Conservation (phyloP, 2,329 filamentous ascomycete genomes). For the Cytospora schulzeri region DNA sequence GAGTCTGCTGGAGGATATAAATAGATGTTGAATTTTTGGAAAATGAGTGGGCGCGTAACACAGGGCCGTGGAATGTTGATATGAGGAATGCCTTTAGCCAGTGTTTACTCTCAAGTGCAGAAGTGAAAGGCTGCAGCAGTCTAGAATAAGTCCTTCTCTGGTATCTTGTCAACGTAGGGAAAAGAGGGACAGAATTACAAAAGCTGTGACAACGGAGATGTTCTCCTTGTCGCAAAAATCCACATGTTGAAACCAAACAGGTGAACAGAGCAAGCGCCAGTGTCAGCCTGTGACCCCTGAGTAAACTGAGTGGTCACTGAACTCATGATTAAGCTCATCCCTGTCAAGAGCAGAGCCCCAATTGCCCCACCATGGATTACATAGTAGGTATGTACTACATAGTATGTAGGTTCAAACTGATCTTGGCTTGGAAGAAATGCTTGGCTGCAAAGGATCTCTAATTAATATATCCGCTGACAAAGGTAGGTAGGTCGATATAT, state of each 20-base stretch:
- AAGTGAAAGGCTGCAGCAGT: not conserved
- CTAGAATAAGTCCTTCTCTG: not conserved
- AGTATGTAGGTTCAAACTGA: too few relatives aligned
- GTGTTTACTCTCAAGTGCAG: not conserved
- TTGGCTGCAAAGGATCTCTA: too few relatives aligned
- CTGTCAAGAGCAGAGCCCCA: not conserved
- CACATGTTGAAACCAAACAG: constrained; percentile 27
- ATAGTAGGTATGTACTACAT: too few relatives aligned
- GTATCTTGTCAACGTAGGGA: not conserved
- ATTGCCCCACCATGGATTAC: too few relatives aligned
- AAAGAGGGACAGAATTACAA: constrained; percentile 2
- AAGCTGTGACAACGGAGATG: constrained; percentile 26
- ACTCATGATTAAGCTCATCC: constrained; percentile 13
- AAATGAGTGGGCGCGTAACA: too few relatives aligned
- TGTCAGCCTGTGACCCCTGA: constrained; percentile 15
- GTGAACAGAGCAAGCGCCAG: constrained; percentile 7
- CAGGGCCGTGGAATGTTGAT: too few relatives aligned
- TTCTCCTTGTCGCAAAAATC: constrained; percentile 24
- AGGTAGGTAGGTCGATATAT: too few relatives aligned
- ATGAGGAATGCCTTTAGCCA: too few relatives aligned
- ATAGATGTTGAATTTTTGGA: not conserved
- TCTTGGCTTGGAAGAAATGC: too few relatives aligned
- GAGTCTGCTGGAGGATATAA: not conserved
- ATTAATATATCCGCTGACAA: too few relatives aligned
- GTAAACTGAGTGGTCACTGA: constrained; percentile 3